Evolutionary conservation across 768 basidiomycete species (phyloP).

Genomic region (Tephrocybe sp.): DNA sequence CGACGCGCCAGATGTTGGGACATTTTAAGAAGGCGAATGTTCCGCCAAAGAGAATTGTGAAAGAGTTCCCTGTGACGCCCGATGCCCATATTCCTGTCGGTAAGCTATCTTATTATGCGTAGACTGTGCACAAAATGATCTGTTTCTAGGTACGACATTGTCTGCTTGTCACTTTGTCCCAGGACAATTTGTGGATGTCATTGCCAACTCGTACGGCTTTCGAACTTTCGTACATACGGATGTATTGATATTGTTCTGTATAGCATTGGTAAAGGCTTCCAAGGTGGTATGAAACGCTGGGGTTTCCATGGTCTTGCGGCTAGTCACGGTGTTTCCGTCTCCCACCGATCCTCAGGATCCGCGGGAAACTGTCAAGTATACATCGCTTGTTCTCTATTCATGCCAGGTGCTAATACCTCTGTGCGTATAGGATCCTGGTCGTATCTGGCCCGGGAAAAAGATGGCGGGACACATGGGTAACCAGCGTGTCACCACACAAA

Average conservation of each 20-base stretch:
- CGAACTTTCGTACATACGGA: not conserved
- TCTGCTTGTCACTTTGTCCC: conserved; percentile 96
- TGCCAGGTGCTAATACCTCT: not conserved
- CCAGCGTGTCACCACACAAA: conserved; percentile 78
- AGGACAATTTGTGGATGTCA: conserved; percentile 91
- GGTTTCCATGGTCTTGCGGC: conserved; percentile 88
- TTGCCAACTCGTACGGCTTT: conserved; percentile 76
- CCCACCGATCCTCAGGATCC: conserved; percentile 90
- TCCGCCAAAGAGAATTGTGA: conserved; percentile 77
- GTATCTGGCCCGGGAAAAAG: conserved; percentile 96
- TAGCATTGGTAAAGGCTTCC: conserved; percentile 96
- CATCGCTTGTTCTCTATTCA: not conserved
- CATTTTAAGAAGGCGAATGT: conserved; percentile 87
- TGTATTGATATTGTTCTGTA: not conserved
- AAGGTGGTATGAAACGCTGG: conserved; percentile 96
- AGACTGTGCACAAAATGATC: not conserved
- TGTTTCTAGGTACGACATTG: conserved; percentile 69
- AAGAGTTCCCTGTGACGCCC: conserved; percentile 83
- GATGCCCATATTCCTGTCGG: conserved; percentile 91
- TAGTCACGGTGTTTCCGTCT: conserved; percentile 94
- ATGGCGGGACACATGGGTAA: conserved; percentile 96
- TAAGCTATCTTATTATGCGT: conserved; percentile 36
- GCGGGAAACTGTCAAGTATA: conserved; percentile 92
- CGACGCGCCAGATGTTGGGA: conserved; percentile 78
- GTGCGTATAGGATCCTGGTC: conserved; percentile 81